Conservation (phyloP, 176 grass and related monocot genomes). For the Musa beccarii region DNA sequence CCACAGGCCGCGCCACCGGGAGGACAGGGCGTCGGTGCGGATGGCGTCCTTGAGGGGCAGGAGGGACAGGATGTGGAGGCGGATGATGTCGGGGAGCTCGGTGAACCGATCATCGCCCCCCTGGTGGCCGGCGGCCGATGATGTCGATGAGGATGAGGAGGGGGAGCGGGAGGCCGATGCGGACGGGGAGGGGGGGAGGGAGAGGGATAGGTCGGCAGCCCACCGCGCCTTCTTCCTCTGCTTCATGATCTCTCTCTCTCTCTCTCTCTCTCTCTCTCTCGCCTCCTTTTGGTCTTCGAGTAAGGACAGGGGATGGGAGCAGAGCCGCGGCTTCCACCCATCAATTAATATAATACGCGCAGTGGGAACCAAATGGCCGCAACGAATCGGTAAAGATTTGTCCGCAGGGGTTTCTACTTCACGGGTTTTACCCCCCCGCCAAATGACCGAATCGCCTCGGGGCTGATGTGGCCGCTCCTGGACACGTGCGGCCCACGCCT, state of each 20-base stretch:
- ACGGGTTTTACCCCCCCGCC: no score
- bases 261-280: background rate
- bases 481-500: no score
- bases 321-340: background rate
- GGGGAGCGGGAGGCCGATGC: conserved; percentile 15
- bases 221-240: conserved; percentile 13
- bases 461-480: no score
- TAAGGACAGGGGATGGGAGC: background rate
- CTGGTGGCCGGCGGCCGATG: background rate
- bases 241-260: background rate
- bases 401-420: no score
- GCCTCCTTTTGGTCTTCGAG: conserved; percentile 2
- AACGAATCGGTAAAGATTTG: no score
- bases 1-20: conserved; percentile 38
- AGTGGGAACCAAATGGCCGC: no score
- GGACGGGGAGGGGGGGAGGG: background rate
- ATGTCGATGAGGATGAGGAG: conserved; percentile 10
- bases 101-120: conserved; percentile 16
- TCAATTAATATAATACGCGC: no score
- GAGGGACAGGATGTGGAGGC: conserved; percentile 28
- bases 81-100: conserved; percentile 31
- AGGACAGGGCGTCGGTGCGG: conserved; percentile 30
- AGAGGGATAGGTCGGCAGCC: background rate
- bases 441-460: no score
- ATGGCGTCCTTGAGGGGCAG: conserved; percentile 48